phyloP scores from a whole-genome alignment of 305 asterid genomes.

The Solanum hybrid region DNA sequence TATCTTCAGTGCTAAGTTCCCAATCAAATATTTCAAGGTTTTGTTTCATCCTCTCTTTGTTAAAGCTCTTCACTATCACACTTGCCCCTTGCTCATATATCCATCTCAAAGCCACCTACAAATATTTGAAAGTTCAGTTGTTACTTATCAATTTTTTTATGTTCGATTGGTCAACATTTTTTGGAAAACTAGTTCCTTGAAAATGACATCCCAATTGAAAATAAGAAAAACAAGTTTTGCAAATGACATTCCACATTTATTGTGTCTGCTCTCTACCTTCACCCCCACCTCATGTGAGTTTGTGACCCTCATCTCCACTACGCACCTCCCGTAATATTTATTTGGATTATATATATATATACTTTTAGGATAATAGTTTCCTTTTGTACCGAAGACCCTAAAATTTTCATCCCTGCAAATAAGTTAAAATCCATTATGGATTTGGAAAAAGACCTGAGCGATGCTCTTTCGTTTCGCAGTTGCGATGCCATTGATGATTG shows the following conservation, averaged over 20 bases:
- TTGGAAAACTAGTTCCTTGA: too few relatives aligned
- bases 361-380: not conserved
- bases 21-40: conserved; percentile 33
- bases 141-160: too few relatives aligned
- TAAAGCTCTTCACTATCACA: conserved; percentile 22
- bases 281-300: not conserved
- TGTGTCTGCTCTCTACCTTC: not conserved
- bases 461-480: conserved; percentile 14
- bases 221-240: too few relatives aligned
- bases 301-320: not conserved
- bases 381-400: not conserved
- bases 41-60: conserved; percentile 22
- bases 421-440: not conserved
- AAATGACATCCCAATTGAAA: too few relatives aligned
- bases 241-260: not conserved
- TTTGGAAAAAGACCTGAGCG: conserved; percentile 17
- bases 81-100: conserved; percentile 22
- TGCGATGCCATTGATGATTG: conserved; percentile 20
- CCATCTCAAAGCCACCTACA: conserved; percentile 18
- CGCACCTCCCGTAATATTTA: not conserved
- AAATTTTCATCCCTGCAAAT: not conserved
- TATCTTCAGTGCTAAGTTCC: conserved; percentile 28
- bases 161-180: too few relatives aligned
- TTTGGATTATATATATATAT: not conserved
- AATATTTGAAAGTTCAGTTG: not conserved